Evolutionary conservation across 495 filamentous ascomycete species (phyloP), one percentile per base, ranked within the genome.

Genomic region (Hypoxylon lienhwacheense): DNA sequence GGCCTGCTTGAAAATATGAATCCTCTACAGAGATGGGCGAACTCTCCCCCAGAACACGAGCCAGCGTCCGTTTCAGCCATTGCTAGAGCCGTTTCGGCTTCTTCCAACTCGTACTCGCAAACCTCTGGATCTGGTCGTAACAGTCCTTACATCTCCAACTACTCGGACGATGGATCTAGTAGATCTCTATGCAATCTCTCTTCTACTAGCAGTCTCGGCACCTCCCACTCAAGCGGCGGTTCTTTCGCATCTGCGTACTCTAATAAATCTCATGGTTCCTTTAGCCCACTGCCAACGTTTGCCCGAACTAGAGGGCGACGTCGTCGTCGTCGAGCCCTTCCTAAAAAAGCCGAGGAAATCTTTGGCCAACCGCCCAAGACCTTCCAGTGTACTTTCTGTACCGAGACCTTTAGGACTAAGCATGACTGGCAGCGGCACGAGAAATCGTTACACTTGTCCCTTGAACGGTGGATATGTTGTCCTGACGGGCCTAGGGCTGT

Each of bases 391-490:
- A 93, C 89, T 6, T 93, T 93, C 72, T 93, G 89, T 64, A 83
- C 83, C 0, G 83, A 88, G 47, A 86, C 83, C 0, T 92, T 91
- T 71, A 83, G 84, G 51, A 89, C 85, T 43, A 90, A 90, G 67
- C 86, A 90, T 67, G 89, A 93, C 67, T 93, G 89, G 89, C 78
- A 85, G 43, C 77, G 89, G 26, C 89, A 93, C 66, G 89, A 93
- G 65, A 90, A 89, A 56, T 88, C 85, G 14, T 72, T 91, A 14
- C 89, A 93, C 65, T 63, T 93, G 21, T 82, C 80, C 10, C 77
- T 91, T 0, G 89, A 91, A 57, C 83, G 83, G 17, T 93, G 89
- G 89, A 77, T 88, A 16, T 93, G 89, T 64, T 82, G 84, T 31
- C 87, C 88, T 0, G 70, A 82, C 51, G 86, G 86, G 1, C 73